These are phyloP conservation scores for Fraxinus floribunda DNA, from an alignment of 305 asterid genomes.

Conservation along the genomic window DNA sequence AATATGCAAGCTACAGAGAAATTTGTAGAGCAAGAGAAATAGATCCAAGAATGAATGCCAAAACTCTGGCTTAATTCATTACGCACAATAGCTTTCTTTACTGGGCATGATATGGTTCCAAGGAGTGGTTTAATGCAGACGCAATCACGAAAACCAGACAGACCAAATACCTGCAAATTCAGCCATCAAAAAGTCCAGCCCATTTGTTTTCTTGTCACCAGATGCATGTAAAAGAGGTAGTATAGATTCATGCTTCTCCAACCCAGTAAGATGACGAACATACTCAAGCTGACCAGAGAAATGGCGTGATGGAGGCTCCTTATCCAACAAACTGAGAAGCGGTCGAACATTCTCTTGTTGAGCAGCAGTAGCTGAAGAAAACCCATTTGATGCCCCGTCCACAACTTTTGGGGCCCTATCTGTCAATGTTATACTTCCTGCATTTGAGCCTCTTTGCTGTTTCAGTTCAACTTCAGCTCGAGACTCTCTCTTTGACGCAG, in stretches of 20 bases:
- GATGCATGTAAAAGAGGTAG: constrained; percentile 90
- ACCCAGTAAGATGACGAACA: constrained; percentile 81
- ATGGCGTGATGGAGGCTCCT: constrained; percentile 98
- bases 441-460: constrained; percentile 61
- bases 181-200: constrained; percentile 92
- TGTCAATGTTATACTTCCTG: constrained; percentile 53
- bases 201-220: constrained; percentile 78
- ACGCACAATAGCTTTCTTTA: not conserved
- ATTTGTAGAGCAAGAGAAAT: constrained; percentile 11
- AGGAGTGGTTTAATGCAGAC: constrained; percentile 1
- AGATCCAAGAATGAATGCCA: constrained; percentile 15
- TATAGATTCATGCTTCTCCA: constrained; percentile 85
- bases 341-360: constrained; percentile 88
- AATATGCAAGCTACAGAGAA: constrained; percentile 12
- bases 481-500: constrained; percentile 40
- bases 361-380: constrained; percentile 45
- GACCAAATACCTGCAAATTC: constrained; percentile 83
- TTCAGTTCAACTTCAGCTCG: constrained; percentile 60
- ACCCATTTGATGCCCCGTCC: constrained; percentile 63
- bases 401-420: constrained; percentile 63
- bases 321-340: constrained; percentile 87
- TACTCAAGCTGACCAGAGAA: constrained; percentile 98
- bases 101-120: not conserved
- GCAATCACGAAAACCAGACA: constrained; percentile 17
- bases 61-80: not conserved